These are phyloP conservation scores for Chaetomiaceae sp. DNA, from an alignment of 2,329 filamentous ascomycete species.

Conservation along the genomic window DNA sequence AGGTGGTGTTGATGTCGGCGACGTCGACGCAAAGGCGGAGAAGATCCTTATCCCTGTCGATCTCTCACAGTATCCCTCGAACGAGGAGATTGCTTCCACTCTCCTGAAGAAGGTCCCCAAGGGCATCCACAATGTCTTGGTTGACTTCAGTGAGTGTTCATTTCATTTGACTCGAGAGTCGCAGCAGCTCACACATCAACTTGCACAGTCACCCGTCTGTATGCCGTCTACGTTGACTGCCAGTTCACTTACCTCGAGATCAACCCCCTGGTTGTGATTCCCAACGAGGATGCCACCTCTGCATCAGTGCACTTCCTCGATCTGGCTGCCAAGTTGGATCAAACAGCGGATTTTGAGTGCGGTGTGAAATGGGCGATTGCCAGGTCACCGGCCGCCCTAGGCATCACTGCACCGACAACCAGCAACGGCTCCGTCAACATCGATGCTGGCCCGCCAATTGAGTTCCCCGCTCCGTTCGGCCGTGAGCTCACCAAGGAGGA, in stretches of 20 bases:
- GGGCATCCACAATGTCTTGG: slow-evolving; percentile 94
- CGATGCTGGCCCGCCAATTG: slow-evolving; percentile 95
- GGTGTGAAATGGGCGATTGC: slow-evolving; percentile 99
- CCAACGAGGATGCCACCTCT: slow-evolving; percentile 86
- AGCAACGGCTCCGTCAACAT: slow-evolving; percentile 77
- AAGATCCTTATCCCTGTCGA: slow-evolving; percentile 98
- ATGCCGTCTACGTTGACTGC: slow-evolving; percentile 98
- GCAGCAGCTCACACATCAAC: neutral
- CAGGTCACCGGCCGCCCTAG: slow-evolving; percentile 82
- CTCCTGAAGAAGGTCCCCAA: slow-evolving; percentile 91
- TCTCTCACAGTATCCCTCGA: slow-evolving; percentile 89
- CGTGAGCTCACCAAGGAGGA: slow-evolving; percentile 99
- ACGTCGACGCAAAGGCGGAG: slow-evolving; percentile 98
- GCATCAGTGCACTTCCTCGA: slow-evolving; percentile 97
- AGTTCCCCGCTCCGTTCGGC: slow-evolving; percentile 98
- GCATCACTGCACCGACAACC: slow-evolving; percentile 60
- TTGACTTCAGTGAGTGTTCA: slow-evolving; percentile 70
- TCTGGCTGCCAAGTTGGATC: slow-evolving; percentile 96
- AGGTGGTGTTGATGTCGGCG: slow-evolving; percentile 98
- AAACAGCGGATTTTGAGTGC: slow-evolving; percentile 99
- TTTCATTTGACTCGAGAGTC: neutral
- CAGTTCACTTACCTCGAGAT: slow-evolving; percentile 99
- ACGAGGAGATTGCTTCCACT: slow-evolving; percentile 80
- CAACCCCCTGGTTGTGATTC: slow-evolving; percentile 97
- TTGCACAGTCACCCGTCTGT: slow-evolving; percentile 69